Evolutionary conservation across 805 yeast genomes (phyloP), one percentile per base, ranked within the genome.

Genomic region (Candida oleophila): DNA sequence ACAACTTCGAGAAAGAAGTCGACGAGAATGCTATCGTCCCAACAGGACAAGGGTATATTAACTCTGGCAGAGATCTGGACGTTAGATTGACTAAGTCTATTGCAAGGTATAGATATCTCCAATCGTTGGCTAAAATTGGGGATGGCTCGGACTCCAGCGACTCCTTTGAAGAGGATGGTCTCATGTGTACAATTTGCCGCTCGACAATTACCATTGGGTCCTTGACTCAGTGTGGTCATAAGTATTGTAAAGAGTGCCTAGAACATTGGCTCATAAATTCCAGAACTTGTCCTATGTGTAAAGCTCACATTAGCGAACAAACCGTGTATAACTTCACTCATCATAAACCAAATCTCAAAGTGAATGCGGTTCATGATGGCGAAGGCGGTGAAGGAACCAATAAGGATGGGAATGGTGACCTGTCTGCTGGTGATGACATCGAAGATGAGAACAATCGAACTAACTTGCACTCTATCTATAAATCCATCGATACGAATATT

Each of bases 151-250:
- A n/a, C 7, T 36, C 44, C n/a, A 46, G 38, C 3, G 41, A 33
- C 1, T 8, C 19, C 9, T 56, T 51, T 5, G 57, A 52, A 11
- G 68, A 66, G 8, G 75, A 74, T 5, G 79, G 73, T 8, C 60
- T 74, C 45, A 64, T 76, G 16, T 94, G 99, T 64, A 77, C 83
- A 28, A 91, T 94, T 49, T 94, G 99, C 61, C 80, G 86, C 18
- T 76, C 82, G 3, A 61, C 78, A 1, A 88, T 90, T 42, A 71
- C 78, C 2, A 72, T 82, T 35, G 99, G 99, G 0, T 77, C 94
- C 0, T 69, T 94, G 46, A 85, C 96, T 0, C 82, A 82, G 8
- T 94, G 99, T 74, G 98, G 98, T 0, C 99, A 94, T 65, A 83
- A 82, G 54, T 94, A 86, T 60, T 94, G 99, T 61, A 78, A 81